Evolutionary conservation across 352 stramenopile genomes (phyloP).

Genomic region (Pythium monospermum): DNA sequence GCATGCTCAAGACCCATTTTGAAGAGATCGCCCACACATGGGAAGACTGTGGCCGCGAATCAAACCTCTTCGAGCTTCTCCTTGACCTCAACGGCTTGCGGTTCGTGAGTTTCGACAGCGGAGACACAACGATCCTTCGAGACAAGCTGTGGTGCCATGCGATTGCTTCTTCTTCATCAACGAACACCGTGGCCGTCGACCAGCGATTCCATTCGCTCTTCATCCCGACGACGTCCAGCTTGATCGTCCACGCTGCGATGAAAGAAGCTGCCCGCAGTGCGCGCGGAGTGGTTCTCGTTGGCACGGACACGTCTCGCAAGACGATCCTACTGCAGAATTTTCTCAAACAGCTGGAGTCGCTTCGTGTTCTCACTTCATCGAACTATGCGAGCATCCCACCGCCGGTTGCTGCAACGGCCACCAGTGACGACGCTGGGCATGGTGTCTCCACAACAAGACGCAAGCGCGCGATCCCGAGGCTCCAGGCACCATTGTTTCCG

Average conservation of each 20-base stretch:
- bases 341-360: constrained; percentile 21
- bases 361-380: constrained; percentile 20
- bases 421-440: too few relatives aligned
- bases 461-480: constrained; percentile 13
- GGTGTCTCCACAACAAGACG: neutral
- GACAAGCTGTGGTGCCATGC: constrained; percentile 19
- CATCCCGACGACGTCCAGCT: constrained; percentile 24
- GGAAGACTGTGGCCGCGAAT: constrained; percentile 22
- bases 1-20: constrained; percentile 25
- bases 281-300: constrained; percentile 23
- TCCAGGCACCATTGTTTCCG: constrained; percentile 4
- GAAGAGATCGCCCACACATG: constrained; percentile 19
- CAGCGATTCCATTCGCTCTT: constrained; percentile 22
- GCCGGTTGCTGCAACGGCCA: constrained; percentile 5
- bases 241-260: constrained; percentile 26
- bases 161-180: neutral
- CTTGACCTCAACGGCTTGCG: constrained; percentile 21
- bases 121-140: constrained; percentile 12
- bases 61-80: constrained; percentile 25
- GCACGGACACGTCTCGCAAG: constrained; percentile 17
- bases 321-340: constrained; percentile 26
- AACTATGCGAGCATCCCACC: constrained; percentile 20
- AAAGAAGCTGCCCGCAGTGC: constrained; percentile 23
- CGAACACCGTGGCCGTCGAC: neutral
- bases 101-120: constrained; percentile 20